Percentiles rank a stretch among this genome's conserved stretches.
phyloP scores from a whole-genome alignment of 169 alveolate genomes.

The Plasmodium chabaudi region DNA sequence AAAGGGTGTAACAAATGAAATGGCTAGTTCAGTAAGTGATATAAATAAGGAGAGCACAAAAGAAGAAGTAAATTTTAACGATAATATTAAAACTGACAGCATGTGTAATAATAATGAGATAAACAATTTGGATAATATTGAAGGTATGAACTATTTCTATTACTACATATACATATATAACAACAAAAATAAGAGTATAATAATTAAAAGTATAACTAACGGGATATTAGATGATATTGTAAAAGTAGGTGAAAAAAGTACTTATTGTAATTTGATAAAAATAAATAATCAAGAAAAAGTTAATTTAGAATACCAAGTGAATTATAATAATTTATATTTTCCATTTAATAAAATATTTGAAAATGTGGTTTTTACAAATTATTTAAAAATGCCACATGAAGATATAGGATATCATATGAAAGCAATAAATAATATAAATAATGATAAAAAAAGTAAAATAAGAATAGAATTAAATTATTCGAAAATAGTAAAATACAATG shows the following conservation, averaged over 20 bases:
- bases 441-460: slow-evolving; percentile 54
- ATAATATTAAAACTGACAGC: neutral
- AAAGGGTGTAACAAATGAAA: neutral
- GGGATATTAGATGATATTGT: slow-evolving; percentile 3
- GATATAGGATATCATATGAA: neutral
- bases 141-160: neutral
- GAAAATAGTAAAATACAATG: slow-evolving; percentile 66
- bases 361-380: slow-evolving; percentile 5
- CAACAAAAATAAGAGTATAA: slow-evolving; percentile 30
- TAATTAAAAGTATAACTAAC: slow-evolving; percentile 7
- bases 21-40: neutral
- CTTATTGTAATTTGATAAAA: slow-evolving; percentile 43
- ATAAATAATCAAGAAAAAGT: slow-evolving; percentile 6
- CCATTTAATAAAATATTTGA: slow-evolving; percentile 58
- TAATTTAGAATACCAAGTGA: slow-evolving; percentile 20
- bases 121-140: neutral
- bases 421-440: slow-evolving; percentile 12
- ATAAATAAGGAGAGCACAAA: neutral
- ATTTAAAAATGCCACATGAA: slow-evolving; percentile 17
- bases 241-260: slow-evolving; percentile 21
- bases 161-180: slow-evolving; percentile 59
- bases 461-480: slow-evolving; percentile 37
- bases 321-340: slow-evolving; percentile 30
- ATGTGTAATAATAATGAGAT: neutral
- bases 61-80: neutral